Percentiles rank a stretch among this genome's conserved stretches.
These are phyloP conservation scores for Oleoguttula mirabilis DNA, from an alignment of 495 filamentous ascomycete genomes.

Conservation along the genomic window DNA sequence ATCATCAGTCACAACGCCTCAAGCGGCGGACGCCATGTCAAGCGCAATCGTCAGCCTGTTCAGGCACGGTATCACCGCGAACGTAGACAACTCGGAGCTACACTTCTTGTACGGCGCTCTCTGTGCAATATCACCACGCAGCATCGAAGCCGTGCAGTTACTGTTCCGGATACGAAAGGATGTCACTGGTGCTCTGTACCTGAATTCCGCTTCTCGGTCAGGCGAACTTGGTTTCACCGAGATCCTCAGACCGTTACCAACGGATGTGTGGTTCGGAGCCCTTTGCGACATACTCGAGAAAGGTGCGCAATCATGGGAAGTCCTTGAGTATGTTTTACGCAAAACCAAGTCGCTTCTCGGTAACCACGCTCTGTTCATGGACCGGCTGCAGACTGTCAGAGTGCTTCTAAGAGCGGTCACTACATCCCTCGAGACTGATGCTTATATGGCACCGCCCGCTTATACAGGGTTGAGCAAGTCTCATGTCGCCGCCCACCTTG, in stretches of 20 bases:
- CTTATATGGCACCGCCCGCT: constrained; percentile 61
- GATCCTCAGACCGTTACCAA: too few species aligned
- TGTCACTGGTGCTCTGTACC: constrained; percentile 37
- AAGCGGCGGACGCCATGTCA: neutral
- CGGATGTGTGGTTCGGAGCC: too few species aligned
- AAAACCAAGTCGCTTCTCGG: constrained; percentile 79
- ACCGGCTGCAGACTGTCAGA: constrained; percentile 58
- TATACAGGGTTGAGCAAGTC: constrained; percentile 68
- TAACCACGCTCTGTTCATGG: constrained; percentile 75
- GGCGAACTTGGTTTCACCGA: too few species aligned
- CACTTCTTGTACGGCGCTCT: constrained; percentile 10
- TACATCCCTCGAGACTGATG: constrained; percentile 63
- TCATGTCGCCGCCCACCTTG: constrained; percentile 78
- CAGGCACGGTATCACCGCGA: neutral
- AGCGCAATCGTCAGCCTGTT: neutral
- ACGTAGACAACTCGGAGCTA: neutral
- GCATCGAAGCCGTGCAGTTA: constrained; percentile 38
- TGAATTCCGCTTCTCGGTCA: too few species aligned
- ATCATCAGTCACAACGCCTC: too few species aligned
- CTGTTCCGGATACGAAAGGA: constrained; percentile 47
- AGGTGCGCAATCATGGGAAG: constrained; percentile 70
- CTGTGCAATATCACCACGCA: constrained; percentile 44
- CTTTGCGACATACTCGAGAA: constrained; percentile 59
- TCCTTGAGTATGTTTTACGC: constrained; percentile 80
- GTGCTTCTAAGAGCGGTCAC: constrained; percentile 65